Percentiles rank a stretch among this genome's conserved stretches.
These are phyloP conservation scores for Paecilomyces variotii DNA, from an alignment of 2,329 filamentous ascomycete species.

Conservation along the genomic window DNA sequence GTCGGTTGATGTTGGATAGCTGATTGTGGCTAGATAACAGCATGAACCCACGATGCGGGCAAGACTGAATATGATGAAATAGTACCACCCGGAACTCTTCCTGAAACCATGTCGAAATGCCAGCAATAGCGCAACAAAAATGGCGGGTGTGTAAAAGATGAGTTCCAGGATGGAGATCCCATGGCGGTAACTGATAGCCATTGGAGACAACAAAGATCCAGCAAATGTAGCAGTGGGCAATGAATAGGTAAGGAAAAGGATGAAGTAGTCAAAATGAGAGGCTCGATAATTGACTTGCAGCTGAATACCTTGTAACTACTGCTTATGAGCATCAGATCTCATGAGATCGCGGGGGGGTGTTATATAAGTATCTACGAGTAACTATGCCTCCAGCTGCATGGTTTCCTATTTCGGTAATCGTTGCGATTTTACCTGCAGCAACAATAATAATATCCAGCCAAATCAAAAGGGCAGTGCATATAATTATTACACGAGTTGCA, in stretches of 20 bases:
- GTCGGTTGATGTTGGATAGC: conserved; percentile 12
- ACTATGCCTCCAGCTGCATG: neutral
- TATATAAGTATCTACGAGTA: neutral
- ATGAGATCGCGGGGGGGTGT: neutral
- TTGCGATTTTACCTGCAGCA: neutral
- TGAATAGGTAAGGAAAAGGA: neutral
- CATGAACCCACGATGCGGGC: conserved; percentile 21
- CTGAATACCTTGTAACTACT: neutral
- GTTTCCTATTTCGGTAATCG: neutral
- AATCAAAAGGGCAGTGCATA: neutral
- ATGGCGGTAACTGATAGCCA: conserved; percentile 11
- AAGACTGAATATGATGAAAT: conserved; percentile 24
- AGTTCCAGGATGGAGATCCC: conserved; percentile 17
- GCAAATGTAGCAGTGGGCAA: neutral
- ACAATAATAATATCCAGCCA: neutral
- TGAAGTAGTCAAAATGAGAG: no score
- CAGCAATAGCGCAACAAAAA: conserved; percentile 13
- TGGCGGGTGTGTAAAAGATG: conserved; percentile 13
- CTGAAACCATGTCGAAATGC: conserved; percentile 17
- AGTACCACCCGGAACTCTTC: conserved; percentile 27
- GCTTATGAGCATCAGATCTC: neutral
- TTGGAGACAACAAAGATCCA: neutral
- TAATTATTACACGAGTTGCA: neutral
- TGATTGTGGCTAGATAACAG: conserved; percentile 18
- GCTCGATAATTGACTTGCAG: neutral